Evolutionary conservation across 331 rosid species (phyloP).

Genomic region (Rosa hybrid): DNA sequence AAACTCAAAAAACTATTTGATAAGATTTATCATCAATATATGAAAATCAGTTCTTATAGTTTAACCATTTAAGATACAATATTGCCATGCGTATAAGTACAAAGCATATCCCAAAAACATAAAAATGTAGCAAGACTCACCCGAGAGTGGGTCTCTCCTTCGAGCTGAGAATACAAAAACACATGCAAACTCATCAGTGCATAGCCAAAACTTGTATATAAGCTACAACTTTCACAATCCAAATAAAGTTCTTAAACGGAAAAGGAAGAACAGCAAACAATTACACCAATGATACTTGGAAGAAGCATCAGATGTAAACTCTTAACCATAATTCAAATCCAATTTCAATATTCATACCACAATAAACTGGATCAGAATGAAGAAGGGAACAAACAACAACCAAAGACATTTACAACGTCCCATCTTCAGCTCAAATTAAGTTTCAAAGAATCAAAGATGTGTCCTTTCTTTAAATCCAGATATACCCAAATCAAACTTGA

Average conservation of each 20-base stretch:
- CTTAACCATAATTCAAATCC: background rate
- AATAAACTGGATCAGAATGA: background rate
- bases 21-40: background rate
- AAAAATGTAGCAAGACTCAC: conserved; percentile 40
- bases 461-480: background rate
- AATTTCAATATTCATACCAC: conserved; percentile 2
- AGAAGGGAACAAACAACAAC: background rate
- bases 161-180: conserved; percentile 70
- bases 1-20: background rate
- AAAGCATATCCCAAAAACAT: background rate
- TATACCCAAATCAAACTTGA: background rate
- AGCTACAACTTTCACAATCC: background rate
- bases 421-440: background rate
- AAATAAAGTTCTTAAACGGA: background rate
- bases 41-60: background rate
- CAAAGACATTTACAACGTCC: background rate
- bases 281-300: background rate
- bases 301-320: background rate
- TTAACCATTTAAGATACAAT: background rate
- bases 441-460: background rate
- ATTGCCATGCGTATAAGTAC: background rate
- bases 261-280: background rate
- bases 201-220: background rate
- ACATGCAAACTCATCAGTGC: conserved; percentile 9
- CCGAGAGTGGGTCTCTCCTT: conserved; percentile 99